A percentile compares a stretch with the other conserved stretches of the same genome.
Conservation (phyloP, 1,284 basidiomycete species). For the Boletus putidus region DNA sequence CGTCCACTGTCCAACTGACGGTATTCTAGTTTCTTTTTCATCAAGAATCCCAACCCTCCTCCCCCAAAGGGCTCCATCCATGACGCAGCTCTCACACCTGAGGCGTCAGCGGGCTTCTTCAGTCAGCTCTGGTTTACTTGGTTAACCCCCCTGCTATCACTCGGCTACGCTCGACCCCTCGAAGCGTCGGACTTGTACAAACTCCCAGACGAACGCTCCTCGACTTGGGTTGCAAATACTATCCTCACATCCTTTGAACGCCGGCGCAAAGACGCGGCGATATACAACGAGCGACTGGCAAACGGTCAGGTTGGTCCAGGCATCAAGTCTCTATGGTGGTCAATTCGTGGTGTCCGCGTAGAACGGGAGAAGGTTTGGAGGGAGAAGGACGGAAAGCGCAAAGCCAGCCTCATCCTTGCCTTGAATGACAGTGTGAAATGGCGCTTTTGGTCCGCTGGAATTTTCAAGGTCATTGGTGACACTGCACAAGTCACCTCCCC, state of each 20-base stretch:
- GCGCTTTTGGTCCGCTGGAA: constrained; percentile 81
- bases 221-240: constrained; percentile 58
- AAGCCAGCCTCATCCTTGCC: constrained; percentile 69
- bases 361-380: constrained; percentile 65
- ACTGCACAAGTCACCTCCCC: constrained; percentile 74
- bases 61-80: constrained; percentile 47
- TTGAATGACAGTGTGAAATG: constrained; percentile 81
- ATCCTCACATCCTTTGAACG: constrained; percentile 68
- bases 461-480: constrained; percentile 76
- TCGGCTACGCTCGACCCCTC: constrained; percentile 74
- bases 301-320: constrained; percentile 65
- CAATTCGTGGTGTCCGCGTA: constrained; percentile 51
- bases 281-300: constrained; percentile 69
- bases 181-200: constrained; percentile 85
- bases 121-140: constrained; percentile 57
- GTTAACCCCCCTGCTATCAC: constrained; percentile 70
- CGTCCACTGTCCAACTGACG: constrained; percentile 3
- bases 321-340: constrained; percentile 59
- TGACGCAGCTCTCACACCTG: constrained; percentile 49
- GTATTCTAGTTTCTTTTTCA: constrained; percentile 17
- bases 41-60: constrained; percentile 34
- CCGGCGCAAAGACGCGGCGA: constrained; percentile 58
- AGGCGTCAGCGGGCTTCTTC: constrained; percentile 46
- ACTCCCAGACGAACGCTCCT: constrained; percentile 63
- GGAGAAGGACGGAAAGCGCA: constrained; percentile 60